A percentile compares a stretch with the other conserved stretches of the same genome.
Conservation (phyloP, 371 early-diverging fungal species). For the Mortierella sp. region DNA sequence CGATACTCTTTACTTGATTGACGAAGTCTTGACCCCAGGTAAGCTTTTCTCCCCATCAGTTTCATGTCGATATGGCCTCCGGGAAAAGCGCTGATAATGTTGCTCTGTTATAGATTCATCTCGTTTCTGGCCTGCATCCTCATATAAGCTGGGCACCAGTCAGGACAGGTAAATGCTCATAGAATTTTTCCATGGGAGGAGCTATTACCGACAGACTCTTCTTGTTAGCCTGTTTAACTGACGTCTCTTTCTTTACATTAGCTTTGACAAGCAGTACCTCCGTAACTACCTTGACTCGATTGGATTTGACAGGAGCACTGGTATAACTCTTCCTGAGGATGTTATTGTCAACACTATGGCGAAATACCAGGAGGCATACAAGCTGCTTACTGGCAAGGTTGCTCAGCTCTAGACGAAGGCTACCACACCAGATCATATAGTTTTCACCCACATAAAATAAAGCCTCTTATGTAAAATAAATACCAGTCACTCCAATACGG, state of each 20-base stretch:
- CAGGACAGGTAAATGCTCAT: conserved; percentile 78
- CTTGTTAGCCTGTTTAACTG: not conserved
- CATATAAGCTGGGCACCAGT: conserved; percentile 81
- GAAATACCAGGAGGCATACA: conserved; percentile 92
- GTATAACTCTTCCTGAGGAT: conserved; percentile 85
- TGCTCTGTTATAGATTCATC: conserved; percentile 83
- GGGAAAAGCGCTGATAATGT: not conserved
- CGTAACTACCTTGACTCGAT: conserved; percentile 93
- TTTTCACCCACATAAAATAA: not conserved
- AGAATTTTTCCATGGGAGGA: not conserved
- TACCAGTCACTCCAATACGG: not conserved
- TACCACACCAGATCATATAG: too few species aligned
- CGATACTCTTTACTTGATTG: conserved; percentile 85
- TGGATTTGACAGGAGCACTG: conserved; percentile 88
- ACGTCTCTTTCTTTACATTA: conserved; percentile 22
- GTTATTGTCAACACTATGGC: conserved; percentile 86
- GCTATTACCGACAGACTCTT: too few species aligned
- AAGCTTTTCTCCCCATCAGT: conserved; percentile 11
- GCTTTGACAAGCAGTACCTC: conserved; percentile 97
- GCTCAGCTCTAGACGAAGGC: conserved; percentile 65
- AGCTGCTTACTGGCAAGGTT: conserved; percentile 84
- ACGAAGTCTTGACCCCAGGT: conserved; percentile 97
- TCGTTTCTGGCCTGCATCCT: conserved; percentile 93
- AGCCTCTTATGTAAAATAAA: not conserved
- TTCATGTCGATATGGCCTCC: not conserved